phyloP scores from a whole-genome alignment of 2,329 filamentous ascomycete genomes.

The Teratosphaeriaceae sp. region DNA sequence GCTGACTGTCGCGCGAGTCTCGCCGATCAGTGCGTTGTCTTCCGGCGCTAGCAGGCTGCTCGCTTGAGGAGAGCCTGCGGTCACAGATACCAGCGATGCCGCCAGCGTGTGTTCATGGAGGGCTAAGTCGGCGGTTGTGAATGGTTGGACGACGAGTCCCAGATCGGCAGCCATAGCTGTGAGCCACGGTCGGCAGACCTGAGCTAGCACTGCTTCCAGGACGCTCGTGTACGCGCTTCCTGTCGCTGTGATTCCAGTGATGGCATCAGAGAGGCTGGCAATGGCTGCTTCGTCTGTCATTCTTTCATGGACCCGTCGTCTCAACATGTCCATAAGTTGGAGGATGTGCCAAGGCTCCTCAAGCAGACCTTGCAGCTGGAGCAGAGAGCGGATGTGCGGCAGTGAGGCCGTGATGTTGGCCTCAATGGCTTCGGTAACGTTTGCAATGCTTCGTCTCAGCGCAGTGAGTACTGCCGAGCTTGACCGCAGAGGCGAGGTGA shows the following conservation, averaged over 20 bases:
- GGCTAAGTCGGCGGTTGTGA: too few species aligned
- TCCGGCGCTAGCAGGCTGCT: conserved; percentile 59
- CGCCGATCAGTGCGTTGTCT: conserved; percentile 65
- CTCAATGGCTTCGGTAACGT: conserved; percentile 36
- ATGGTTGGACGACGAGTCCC: conserved; percentile 7
- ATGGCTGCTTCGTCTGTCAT: conserved; percentile 20
- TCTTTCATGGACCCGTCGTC: conserved; percentile 2
- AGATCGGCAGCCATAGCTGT: conserved; percentile 16
- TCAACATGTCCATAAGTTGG: conserved; percentile 10
- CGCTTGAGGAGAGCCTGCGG: background rate
- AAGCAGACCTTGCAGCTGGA: conserved; percentile 36
- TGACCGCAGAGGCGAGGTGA: background rate
- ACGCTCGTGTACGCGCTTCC: conserved; percentile 11
- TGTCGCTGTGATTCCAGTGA: conserved; percentile 12
- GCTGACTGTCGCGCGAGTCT: conserved; percentile 68
- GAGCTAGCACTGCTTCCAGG: conserved; percentile 16
- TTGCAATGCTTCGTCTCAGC: conserved; percentile 34
- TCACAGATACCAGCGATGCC: background rate
- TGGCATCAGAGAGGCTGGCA: conserved; percentile 15
- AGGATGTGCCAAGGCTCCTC: conserved; percentile 32
- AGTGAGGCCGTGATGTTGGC: conserved; percentile 29
- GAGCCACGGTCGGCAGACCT: conserved; percentile 23
- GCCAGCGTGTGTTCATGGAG: background rate
- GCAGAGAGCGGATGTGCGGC: conserved; percentile 25
- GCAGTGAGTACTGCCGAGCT: conserved; percentile 26